A percentile compares a stretch with the other conserved stretches of the same genome.
Conservation (phyloP, 1,284 basidiomycete genomes). For the Kalmanozyma brasiliensis region DNA sequence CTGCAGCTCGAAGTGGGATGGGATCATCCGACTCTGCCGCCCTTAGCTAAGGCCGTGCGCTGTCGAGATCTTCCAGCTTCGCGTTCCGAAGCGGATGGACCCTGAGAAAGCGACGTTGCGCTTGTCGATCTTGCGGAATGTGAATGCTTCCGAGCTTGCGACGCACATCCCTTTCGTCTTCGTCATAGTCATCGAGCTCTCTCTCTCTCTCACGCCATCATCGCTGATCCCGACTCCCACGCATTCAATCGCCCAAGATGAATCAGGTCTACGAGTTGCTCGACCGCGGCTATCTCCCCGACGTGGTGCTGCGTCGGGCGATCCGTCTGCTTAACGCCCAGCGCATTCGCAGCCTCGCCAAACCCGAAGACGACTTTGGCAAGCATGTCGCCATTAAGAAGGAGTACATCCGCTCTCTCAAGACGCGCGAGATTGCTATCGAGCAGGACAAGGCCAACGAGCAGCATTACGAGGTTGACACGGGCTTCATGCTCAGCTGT, state of each 20-base stretch:
- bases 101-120: constrained; percentile 1
- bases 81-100: constrained; percentile 7
- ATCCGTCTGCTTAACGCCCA: constrained; percentile 75
- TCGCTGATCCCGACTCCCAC: no score
- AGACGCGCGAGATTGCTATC: constrained; percentile 75
- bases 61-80: no score
- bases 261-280: constrained; percentile 40
- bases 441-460: constrained; percentile 79
- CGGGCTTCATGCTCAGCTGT: constrained; percentile 59
- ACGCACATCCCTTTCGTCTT: background rate
- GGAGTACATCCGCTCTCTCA: constrained; percentile 69
- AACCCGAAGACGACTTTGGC: constrained; percentile 74
- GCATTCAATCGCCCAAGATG: constrained; percentile 20
- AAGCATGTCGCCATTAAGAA: constrained; percentile 78
- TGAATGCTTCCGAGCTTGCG: no score
- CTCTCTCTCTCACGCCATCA: background rate
- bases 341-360: constrained; percentile 74
- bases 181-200: background rate
- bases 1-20: constrained; percentile 4
- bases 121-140: background rate
- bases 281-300: constrained; percentile 49
- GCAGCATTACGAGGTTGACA: constrained; percentile 79
- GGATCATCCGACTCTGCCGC: constrained; percentile 4
- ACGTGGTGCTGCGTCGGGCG: constrained; percentile 72
- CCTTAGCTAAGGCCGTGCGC: constrained; percentile 27